Evolutionary conservation across 208 protist genomes (phyloP).

Genomic region (Leishmania turanica): DNA sequence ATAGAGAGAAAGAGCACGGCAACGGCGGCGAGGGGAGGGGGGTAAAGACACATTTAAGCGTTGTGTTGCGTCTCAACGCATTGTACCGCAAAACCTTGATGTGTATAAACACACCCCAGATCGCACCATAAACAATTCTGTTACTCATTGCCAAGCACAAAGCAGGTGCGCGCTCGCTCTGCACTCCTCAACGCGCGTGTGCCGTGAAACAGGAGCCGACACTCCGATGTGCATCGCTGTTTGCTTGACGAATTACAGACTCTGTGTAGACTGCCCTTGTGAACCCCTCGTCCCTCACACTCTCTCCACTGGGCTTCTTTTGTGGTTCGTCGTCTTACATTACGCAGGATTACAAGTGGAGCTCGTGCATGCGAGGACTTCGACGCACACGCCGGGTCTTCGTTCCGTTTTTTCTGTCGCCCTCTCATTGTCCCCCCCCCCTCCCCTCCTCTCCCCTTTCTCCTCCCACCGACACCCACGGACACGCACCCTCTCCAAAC

Average conservation of each 20-base stretch:
- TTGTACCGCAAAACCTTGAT: background rate
- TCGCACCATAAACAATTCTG: background rate
- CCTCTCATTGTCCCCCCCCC: no score
- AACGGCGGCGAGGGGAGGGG: background rate
- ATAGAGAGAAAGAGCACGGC: background rate
- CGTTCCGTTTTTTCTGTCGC: no score
- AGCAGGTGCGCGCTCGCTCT: background rate
- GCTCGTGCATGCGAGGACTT: no score
- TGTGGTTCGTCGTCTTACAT: no score
- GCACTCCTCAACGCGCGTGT: background rate
- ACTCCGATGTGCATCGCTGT: background rate
- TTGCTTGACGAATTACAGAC: no score
- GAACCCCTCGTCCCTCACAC: background rate
- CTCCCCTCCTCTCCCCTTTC: no score
- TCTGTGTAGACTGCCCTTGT: background rate
- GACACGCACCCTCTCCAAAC: no score
- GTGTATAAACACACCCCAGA: background rate
- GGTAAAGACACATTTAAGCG: background rate
- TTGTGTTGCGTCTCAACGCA: background rate
- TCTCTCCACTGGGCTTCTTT: no score
- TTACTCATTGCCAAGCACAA: background rate
- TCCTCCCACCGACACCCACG: no score
- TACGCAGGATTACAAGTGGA: no score
- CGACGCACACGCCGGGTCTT: no score
- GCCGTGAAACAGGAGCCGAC: background rate